Evolutionary conservation across 2,329 filamentous ascomycete species (phyloP), one percentile per base, ranked within the genome.

Genomic region (Cladophialophora psammophila): DNA sequence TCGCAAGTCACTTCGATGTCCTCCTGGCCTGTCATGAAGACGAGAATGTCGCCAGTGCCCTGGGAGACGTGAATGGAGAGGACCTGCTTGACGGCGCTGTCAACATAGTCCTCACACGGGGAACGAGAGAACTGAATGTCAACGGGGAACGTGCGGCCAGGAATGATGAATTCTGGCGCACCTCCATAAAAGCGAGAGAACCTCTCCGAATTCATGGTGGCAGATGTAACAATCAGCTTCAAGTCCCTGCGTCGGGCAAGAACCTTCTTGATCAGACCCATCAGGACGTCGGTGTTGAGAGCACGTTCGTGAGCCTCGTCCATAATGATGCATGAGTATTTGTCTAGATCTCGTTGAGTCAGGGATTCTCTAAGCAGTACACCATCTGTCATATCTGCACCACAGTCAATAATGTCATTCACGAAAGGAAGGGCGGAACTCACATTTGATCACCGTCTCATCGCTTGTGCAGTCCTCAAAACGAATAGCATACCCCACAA

Each of bases 11-110:
- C 91, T 78, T 99, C 95, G 69, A 99, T 99, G 75, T 99, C 95
- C 80, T 99, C 96, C 78, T 98, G 95, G 10, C 95, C 95, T 0
- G 96, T 99, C 95, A 99, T 99, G 79, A 99, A 99, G 8, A 99
- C 94, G 8, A 99, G 83, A 64, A 99, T 98, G 79, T 99, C 95
- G 12, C 95, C 95, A 0, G 88, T 81, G 0, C 92, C 92, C 84
- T 98, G 96, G 0, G 94, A 97, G 10, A 99, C 94, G 74, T 99
- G 95, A 60, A 99, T 98, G 0, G 93, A 91, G 55, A 99, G 85
- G 45, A 97, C 92, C 78, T 98, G 95, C 76, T 97, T 95, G 60
- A 99, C 95, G 1, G 96, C 93, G 73, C 93, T 93, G 75, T 99
- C 96, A 35, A 99, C 95, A 73, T 99, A 99, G 77, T 99, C 95